phyloP scores from a whole-genome alignment of 169 alveolate species.

The Eimeria nieschulzi region DNA sequence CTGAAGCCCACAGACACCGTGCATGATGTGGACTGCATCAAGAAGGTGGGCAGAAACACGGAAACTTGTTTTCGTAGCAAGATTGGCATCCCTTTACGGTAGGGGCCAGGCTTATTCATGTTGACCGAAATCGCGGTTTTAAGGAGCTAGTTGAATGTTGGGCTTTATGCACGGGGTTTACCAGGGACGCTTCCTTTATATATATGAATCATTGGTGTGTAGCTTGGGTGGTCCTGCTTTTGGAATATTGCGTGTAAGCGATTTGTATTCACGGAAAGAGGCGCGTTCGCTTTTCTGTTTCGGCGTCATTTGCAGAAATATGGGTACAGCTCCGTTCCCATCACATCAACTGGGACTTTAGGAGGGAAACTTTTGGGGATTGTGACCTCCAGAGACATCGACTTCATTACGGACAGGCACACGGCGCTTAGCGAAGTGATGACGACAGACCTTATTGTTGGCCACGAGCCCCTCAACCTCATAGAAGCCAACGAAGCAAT shows the following conservation, averaged over 20 bases:
- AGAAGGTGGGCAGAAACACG: slow-evolving; percentile 61
- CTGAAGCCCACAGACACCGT: slow-evolving; percentile 88
- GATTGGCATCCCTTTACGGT: background rate
- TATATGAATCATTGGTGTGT: background rate
- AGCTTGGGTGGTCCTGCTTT: background rate
- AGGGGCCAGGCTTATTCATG: too few relatives aligned
- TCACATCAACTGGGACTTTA: slow-evolving; percentile 87
- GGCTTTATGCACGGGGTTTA: background rate
- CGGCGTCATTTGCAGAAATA: slow-evolving; percentile 44
- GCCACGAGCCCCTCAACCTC: slow-evolving; percentile 86
- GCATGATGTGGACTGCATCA: slow-evolving; percentile 83
- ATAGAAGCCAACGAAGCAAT: slow-evolving; percentile 87
- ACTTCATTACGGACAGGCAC: slow-evolving; percentile 86
- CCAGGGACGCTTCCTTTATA: background rate
- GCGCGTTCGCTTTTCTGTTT: background rate
- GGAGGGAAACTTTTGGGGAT: slow-evolving; percentile 91
- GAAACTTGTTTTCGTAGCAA: background rate
- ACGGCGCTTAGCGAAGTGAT: slow-evolving; percentile 85
- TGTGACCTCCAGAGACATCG: slow-evolving; percentile 89
- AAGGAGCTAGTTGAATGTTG: background rate
- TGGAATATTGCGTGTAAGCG: background rate
- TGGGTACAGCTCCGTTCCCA: slow-evolving; percentile 87
- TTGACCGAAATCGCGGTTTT: too few relatives aligned
- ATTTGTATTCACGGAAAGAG: background rate
- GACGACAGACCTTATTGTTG: slow-evolving; percentile 88